Conservation (phyloP, 495 filamentous ascomycete genomes). For the Penicillium canariense region DNA sequence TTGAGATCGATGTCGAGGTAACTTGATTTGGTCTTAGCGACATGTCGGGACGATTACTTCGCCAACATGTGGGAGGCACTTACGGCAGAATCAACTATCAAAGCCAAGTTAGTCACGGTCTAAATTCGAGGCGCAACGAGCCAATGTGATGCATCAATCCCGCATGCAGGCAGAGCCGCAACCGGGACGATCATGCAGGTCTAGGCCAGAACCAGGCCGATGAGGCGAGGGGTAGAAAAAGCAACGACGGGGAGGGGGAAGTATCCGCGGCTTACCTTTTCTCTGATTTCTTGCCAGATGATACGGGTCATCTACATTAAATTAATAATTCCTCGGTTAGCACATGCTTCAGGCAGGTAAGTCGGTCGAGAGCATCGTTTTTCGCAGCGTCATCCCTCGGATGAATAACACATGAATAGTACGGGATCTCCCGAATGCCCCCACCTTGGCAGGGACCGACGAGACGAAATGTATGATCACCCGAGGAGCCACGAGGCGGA, state of each 20-base stretch:
- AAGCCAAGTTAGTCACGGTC: conserved; percentile 21
- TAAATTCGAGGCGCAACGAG: neutral
- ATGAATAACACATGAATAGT: conserved; percentile 14
- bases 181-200: conserved; percentile 20
- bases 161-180: conserved; percentile 18
- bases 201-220: conserved; percentile 8
- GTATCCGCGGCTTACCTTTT: conserved; percentile 60
- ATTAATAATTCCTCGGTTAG: conserved; percentile 21
- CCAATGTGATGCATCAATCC: conserved; percentile 15
- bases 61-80: conserved; percentile 25
- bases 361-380: neutral
- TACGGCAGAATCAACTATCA: conserved; percentile 79
- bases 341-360: no score
- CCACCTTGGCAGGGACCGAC: conserved; percentile 27
- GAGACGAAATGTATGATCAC: conserved; percentile 27
- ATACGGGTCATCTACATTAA: conserved; percentile 81
- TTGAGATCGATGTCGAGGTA: conserved; percentile 97
- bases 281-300: conserved; percentile 98
- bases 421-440: conserved; percentile 41
- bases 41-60: conserved; percentile 2
- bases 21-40: conserved; percentile 32
- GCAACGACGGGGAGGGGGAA: conserved; percentile 8
- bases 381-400: neutral
- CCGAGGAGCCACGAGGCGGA: conserved; percentile 15
- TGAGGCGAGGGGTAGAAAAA: conserved; percentile 3